Conservation (phyloP, 2,329 filamentous ascomycete genomes). For the Seiridium unicorne region DNA sequence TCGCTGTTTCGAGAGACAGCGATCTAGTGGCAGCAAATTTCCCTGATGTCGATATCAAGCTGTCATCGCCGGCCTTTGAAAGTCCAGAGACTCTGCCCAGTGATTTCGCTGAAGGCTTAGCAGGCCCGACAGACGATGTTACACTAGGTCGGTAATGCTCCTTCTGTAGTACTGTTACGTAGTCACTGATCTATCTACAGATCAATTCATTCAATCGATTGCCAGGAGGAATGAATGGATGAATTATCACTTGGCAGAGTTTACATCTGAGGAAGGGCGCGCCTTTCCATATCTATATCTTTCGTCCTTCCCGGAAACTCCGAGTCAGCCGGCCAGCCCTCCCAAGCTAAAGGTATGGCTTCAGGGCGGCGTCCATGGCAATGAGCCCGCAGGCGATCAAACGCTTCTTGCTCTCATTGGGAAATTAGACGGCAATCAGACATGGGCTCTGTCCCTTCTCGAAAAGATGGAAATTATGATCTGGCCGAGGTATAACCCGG, state of each 20-base stretch:
- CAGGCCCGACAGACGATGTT: slow-evolving; percentile 26
- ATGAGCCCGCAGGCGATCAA: slow-evolving; percentile 25
- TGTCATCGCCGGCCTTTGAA: slow-evolving; percentile 26
- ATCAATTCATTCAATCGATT: slow-evolving; percentile 23
- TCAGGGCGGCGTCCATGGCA: slow-evolving; percentile 24
- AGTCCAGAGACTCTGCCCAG: slow-evolving; percentile 18
- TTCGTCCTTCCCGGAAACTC: slow-evolving; percentile 10
- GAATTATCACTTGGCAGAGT: slow-evolving; percentile 22
- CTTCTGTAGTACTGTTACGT: slow-evolving; percentile 7
- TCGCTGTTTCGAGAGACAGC: slow-evolving; percentile 22
- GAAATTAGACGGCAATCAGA: slow-evolving; percentile 20
- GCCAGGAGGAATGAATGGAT: slow-evolving; percentile 26
- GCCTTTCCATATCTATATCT: slow-evolving; percentile 22
- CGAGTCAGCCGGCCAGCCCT: not conserved
- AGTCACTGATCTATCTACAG: slow-evolving; percentile 12
- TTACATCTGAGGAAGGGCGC: slow-evolving; percentile 28
- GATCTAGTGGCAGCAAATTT: slow-evolving; percentile 27
- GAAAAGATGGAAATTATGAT: slow-evolving; percentile 20
- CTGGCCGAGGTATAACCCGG: slow-evolving; percentile 24
- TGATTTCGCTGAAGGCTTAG: slow-evolving; percentile 24
- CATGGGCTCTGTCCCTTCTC: slow-evolving; percentile 20
- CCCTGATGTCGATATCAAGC: slow-evolving; percentile 23
- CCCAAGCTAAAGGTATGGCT: slow-evolving; percentile 25
- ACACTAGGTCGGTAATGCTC: slow-evolving; percentile 19
- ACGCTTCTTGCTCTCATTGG: slow-evolving; percentile 23